Evolutionary conservation across 192 early-diverging fungal genomes (phyloP).

Genomic region (Linnemannia zychae): DNA sequence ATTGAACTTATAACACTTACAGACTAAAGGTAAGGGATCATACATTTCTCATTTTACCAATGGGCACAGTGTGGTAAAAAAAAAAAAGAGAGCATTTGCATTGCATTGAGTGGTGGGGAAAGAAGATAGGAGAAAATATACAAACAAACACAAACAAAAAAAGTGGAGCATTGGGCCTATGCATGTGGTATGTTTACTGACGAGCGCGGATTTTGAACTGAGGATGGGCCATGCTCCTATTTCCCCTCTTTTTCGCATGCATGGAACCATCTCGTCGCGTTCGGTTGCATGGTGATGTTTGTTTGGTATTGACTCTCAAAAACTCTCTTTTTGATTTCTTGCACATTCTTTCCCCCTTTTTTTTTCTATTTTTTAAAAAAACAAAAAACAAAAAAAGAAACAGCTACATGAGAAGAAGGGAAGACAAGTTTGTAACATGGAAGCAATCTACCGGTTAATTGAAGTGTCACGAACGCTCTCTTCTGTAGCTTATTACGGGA

Average conservation of each 20-base stretch:
- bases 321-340: not conserved
- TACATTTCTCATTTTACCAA: too few species aligned
- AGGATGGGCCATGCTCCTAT: not conserved
- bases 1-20: too few species aligned
- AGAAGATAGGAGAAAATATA: not conserved
- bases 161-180: not conserved
- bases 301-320: not conserved
- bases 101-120: not conserved
- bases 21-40: too few species aligned
- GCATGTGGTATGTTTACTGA: too few species aligned
- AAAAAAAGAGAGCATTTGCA: not conserved
- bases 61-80: too few species aligned
- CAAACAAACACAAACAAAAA: not conserved
- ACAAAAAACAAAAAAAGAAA: too few species aligned
- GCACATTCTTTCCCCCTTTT: not conserved
- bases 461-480: not conserved
- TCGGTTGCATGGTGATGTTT: not conserved
- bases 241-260: not conserved
- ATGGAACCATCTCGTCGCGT: conserved; percentile 4
- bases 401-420: not conserved
- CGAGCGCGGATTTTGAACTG: not conserved
- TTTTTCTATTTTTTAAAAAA: not conserved
- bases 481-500: not conserved
- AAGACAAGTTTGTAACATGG: not conserved
- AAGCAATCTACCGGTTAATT: not conserved